phyloP scores from a whole-genome alignment of 306 rosid genomes.

The Castanea mollissima region DNA sequence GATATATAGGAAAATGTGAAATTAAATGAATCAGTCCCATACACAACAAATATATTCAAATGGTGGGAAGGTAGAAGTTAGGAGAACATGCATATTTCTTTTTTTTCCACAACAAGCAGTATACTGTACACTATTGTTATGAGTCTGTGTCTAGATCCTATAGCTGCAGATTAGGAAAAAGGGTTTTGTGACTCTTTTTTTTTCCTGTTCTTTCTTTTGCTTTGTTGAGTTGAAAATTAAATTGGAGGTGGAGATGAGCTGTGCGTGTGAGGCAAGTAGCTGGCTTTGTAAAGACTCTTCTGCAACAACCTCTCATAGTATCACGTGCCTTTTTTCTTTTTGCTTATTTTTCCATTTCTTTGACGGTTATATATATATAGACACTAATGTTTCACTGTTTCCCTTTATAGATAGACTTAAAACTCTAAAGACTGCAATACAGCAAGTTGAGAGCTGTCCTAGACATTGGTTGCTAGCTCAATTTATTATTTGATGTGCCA shows the following conservation, averaged over 20 bases:
- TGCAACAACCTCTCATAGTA: constrained; percentile 33
- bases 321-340: constrained; percentile 44
- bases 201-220: neutral
- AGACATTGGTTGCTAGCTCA: neutral
- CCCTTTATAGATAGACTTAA: constrained; percentile 16
- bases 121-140: neutral
- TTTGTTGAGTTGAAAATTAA: neutral
- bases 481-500: neutral
- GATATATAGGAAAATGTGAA: neutral
- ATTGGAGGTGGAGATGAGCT: constrained; percentile 47
- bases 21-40: neutral
- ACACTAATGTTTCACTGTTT: constrained; percentile 24
- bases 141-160: neutral
- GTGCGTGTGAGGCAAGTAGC: constrained; percentile 61
- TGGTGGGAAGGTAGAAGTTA: neutral
- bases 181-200: neutral
- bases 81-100: too few species aligned
- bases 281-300: constrained; percentile 48
- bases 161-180: neutral
- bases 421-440: constrained; percentile 9
- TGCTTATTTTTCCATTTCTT: constrained; percentile 19
- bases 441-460: constrained; percentile 15
- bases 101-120: neutral
- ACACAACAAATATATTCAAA: neutral
- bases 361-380: constrained; percentile 16